Evolutionary conservation across 1,139 yeast genomes (phyloP).

Genomic region (Pichia inconspicua): DNA sequence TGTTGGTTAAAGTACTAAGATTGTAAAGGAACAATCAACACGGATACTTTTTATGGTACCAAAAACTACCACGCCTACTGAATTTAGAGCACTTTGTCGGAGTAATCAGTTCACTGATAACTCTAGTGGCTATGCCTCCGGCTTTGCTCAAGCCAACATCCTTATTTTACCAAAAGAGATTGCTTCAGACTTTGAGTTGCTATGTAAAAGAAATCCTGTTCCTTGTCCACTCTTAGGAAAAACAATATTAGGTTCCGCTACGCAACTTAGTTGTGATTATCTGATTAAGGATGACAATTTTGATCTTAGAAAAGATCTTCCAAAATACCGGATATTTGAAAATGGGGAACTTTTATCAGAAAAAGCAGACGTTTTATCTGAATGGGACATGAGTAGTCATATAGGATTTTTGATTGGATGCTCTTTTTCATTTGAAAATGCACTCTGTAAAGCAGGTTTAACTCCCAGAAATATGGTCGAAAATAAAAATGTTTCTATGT

Average conservation of each 20-base stretch:
- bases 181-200: slow-evolving; percentile 3
- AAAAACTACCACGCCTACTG: neutral
- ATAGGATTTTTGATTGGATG: slow-evolving; percentile 8
- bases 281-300: neutral
- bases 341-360: neutral
- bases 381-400: slow-evolving; percentile 3
- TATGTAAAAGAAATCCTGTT: slow-evolving; percentile 7
- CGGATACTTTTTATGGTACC: too few species aligned
- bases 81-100: slow-evolving; percentile 3
- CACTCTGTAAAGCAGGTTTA: neutral
- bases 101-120: neutral
- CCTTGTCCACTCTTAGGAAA: slow-evolving; percentile 6
- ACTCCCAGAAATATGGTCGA: slow-evolving; percentile 1
- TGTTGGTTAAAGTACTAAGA: too few species aligned
- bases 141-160: slow-evolving; percentile 7
- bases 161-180: slow-evolving; percentile 2
- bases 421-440: slow-evolving; percentile 8
- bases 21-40: too few species aligned
- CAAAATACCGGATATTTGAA: slow-evolving; percentile 3
- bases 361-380: neutral
- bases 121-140: slow-evolving; percentile 5
- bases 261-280: neutral
- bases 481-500: slow-evolving; percentile 5
- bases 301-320: slow-evolving; percentile 5
- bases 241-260: slow-evolving; percentile 3